Conservation (phyloP, 108 stramenopile species). For the Licmophora abbreviata region DNA sequence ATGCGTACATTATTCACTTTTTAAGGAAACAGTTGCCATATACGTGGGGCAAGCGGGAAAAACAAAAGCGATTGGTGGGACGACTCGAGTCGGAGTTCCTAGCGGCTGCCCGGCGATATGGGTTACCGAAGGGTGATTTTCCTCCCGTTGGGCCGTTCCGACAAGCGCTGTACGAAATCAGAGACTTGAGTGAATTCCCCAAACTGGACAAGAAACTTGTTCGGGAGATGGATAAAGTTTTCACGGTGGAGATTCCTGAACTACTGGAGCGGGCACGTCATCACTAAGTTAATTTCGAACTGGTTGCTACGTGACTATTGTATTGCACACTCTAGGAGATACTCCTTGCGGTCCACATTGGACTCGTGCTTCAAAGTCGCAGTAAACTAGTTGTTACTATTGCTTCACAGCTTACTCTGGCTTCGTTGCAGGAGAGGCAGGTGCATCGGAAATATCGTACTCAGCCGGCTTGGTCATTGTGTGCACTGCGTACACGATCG, state of each 20-base stretch:
- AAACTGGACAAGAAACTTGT: conserved; percentile 88
- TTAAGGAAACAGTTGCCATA: conserved; percentile 96
- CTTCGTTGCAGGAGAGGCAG: conserved; percentile 24
- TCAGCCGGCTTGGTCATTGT: conserved; percentile 60
- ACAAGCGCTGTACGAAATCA: conserved; percentile 77
- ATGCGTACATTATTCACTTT: conserved; percentile 97
- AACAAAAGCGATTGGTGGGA: conserved; percentile 87
- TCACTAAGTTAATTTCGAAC: neutral
- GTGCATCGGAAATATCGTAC: conserved; percentile 58
- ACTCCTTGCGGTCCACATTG: too few species aligned
- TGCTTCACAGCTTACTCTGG: conserved; percentile 9
- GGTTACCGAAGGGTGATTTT: conserved; percentile 81
- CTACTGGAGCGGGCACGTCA: conserved; percentile 62
- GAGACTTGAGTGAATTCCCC: conserved; percentile 92
- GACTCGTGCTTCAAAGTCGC: too few species aligned
- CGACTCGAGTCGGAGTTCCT: conserved; percentile 88
- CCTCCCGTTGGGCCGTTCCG: conserved; percentile 72
- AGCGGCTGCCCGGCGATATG: conserved; percentile 78
- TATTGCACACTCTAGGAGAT: too few species aligned
- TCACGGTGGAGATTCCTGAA: conserved; percentile 80
- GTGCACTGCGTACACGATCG: conserved; percentile 41
- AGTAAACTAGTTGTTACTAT: too few species aligned
- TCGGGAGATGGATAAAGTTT: conserved; percentile 84
- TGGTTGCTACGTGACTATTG: too few species aligned
- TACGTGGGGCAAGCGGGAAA: conserved; percentile 89